Conservation (phyloP, 768 basidiomycete species). For the Basidioascus undulatus region DNA sequence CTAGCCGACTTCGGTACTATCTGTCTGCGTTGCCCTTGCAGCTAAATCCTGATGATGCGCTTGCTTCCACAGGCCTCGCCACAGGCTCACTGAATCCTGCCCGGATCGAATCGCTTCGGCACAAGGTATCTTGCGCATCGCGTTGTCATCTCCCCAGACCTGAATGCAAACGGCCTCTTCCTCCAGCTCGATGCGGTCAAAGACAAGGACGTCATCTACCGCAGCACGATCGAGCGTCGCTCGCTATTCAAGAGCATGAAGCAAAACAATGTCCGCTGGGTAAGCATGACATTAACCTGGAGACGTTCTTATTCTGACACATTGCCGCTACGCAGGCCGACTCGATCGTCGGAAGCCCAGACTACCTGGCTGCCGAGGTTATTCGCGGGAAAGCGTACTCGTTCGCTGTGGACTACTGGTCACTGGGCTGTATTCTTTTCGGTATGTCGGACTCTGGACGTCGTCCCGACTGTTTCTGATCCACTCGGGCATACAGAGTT, state of each 20-base stretch:
- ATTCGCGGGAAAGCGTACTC: constrained; percentile 72
- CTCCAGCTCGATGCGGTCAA: constrained; percentile 80
- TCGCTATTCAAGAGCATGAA: constrained; percentile 84
- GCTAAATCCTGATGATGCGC: no score
- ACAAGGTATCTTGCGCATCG: constrained; percentile 34
- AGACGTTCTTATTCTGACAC: not conserved
- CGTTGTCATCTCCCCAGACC: not conserved
- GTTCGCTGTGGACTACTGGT: constrained; percentile 95
- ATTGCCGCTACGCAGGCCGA: no score
- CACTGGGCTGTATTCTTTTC: constrained; percentile 73
- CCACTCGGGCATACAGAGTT: constrained; percentile 20
- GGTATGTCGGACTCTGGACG: not conserved
- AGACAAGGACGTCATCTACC: constrained; percentile 65
- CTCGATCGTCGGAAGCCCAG: constrained; percentile 90
- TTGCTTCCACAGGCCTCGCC: no score
- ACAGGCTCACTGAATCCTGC: constrained; percentile 87
- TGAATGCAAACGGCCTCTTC: not conserved
- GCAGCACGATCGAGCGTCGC: constrained; percentile 80
- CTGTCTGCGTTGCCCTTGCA: no score
- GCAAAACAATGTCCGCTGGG: constrained; percentile 64
- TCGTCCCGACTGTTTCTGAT: not conserved
- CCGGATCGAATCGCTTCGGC: constrained; percentile 78
- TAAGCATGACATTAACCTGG: constrained; percentile 6
- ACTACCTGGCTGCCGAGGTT: constrained; percentile 65
- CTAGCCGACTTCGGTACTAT: no score